Percentiles rank a stretch among this genome's conserved stretches.
phyloP scores from a whole-genome alignment of 2,329 filamentous ascomycete genomes.

The Cordyceps javanica region DNA sequence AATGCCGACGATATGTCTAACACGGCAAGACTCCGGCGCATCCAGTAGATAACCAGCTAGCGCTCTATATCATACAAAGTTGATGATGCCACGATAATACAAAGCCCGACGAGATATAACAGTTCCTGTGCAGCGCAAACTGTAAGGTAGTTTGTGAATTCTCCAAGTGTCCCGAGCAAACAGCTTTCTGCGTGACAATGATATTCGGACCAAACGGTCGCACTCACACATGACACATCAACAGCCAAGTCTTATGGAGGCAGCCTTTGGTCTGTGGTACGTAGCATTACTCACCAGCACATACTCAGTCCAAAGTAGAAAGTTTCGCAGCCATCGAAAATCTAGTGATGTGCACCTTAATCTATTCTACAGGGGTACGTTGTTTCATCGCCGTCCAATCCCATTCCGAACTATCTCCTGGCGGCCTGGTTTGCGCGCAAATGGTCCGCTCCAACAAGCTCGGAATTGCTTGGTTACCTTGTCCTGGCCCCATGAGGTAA shows the following conservation, averaged over 20 bases:
- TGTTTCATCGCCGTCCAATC: not conserved
- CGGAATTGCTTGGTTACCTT: not conserved
- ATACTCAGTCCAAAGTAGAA: not conserved
- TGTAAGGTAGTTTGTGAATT: not conserved
- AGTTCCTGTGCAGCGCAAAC: not conserved
- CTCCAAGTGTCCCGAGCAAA: not conserved
- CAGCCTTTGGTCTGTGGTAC: not conserved
- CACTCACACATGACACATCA: not conserved
- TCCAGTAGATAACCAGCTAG: not conserved
- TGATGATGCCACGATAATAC: not conserved
- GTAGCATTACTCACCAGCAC: not conserved
- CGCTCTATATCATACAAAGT: not conserved
- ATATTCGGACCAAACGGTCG: not conserved
- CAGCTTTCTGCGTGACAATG: too few relatives aligned
- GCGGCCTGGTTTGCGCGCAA: not conserved
- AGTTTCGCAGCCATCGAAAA: not conserved
- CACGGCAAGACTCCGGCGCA: conserved; percentile 13
- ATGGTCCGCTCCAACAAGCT: not conserved
- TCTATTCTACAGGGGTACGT: not conserved
- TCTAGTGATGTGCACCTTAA: not conserved
- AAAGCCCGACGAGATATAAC: not conserved
- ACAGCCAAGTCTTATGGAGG: not conserved
- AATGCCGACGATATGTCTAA: conserved; percentile 16
- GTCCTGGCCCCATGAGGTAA: not conserved
- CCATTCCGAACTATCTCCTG: not conserved